Conservation (phyloP, 2,329 filamentous ascomycete species). For the Calonectria pseudoreteaudii region DNA sequence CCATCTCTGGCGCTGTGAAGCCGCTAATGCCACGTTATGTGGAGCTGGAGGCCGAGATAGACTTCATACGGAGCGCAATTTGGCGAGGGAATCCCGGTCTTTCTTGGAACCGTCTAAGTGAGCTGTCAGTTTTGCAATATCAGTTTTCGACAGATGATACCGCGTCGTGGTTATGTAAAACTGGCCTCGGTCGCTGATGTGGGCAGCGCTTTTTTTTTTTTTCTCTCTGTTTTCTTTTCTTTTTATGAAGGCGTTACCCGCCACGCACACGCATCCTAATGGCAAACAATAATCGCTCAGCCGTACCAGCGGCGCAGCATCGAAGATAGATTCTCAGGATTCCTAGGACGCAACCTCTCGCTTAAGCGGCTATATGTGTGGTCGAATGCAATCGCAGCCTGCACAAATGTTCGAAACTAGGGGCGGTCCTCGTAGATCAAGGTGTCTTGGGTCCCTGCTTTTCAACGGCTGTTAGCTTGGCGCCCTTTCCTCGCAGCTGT, state of each 20-base stretch:
- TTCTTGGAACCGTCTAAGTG: background rate
- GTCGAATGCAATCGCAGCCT: background rate
- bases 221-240: background rate
- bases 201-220: background rate
- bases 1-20: background rate
- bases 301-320: background rate
- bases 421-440: background rate
- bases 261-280: background rate
- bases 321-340: no score
- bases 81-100: background rate
- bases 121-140: background rate
- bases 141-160: slow-evolving; percentile 8
- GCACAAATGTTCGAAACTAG: background rate
- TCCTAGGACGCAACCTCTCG: background rate
- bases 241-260: background rate
- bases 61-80: background rate
- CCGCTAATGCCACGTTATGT: background rate
- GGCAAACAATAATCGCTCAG: background rate
- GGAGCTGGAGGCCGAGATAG: background rate
- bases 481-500: background rate
- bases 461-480: background rate
- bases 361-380: background rate
- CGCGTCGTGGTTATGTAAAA: background rate
- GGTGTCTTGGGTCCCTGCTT: background rate
- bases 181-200: background rate